Evolutionary conservation across 768 basidiomycete genomes (phyloP).

Genomic region (Boletus tomentosulus): DNA sequence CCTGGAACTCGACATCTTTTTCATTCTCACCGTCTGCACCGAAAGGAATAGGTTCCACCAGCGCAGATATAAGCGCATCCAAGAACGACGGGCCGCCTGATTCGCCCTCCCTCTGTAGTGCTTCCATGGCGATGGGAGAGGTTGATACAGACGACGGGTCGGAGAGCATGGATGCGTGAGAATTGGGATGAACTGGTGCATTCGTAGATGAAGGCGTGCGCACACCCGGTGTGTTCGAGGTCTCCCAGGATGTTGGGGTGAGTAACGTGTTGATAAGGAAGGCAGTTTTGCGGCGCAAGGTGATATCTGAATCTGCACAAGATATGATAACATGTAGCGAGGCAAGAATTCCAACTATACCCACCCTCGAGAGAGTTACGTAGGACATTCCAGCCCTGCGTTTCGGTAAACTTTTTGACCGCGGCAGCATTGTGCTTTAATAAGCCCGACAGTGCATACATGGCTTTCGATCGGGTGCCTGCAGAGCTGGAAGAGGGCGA

Average conservation of each 20-base stretch:
- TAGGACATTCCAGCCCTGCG: constrained; percentile 62
- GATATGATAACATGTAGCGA: constrained; percentile 5
- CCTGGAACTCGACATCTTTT: constrained; percentile 63
- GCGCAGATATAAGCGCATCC: constrained; percentile 45
- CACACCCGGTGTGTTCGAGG: constrained; percentile 3
- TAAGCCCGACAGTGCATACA: constrained; percentile 76
- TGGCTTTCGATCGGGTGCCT: constrained; percentile 67
- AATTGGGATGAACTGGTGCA: constrained; percentile 61
- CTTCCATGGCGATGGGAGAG: constrained; percentile 43
- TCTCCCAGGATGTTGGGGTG: constrained; percentile 37
- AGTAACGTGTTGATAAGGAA: constrained; percentile 76
- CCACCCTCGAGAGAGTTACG: constrained; percentile 58
- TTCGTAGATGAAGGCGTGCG: constrained; percentile 22
- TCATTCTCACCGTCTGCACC: constrained; percentile 64
- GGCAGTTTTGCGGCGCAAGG: constrained; percentile 70
- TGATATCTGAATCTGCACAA: constrained; percentile 65
- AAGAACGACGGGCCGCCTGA: constrained; percentile 36
- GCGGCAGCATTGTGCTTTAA: constrained; percentile 76
- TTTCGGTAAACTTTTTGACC: constrained; percentile 46
- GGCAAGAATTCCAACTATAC: constrained; percentile 1
- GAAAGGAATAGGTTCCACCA: constrained; percentile 55
- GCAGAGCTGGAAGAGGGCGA: constrained; percentile 48
- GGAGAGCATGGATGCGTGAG: constrained; percentile 60
- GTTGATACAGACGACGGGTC: constrained; percentile 54
- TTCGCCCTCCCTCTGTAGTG: constrained; percentile 38